A percentile compares a stretch with the other conserved stretches of the same genome.
These are phyloP conservation scores for Sporisorium sorghi DNA, from an alignment of 1,284 basidiomycete species.

Conservation along the genomic window DNA sequence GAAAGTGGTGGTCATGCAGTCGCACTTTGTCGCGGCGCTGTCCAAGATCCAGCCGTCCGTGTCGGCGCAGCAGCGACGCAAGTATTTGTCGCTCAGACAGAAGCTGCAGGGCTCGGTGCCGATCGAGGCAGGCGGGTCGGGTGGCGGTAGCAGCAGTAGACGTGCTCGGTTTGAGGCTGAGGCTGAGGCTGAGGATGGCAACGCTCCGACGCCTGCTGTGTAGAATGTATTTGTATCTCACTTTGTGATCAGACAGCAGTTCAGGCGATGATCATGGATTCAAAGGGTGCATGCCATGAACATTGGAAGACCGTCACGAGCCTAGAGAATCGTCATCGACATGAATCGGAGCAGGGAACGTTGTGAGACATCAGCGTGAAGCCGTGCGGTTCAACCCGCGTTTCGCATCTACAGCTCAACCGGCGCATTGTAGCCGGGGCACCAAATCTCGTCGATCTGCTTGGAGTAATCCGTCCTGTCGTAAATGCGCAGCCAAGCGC, in stretches of 20 bases:
- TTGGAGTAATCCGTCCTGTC: constrained; percentile 6
- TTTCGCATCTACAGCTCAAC: constrained; percentile 11
- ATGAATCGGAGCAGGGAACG: not conserved
- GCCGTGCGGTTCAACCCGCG: no score
- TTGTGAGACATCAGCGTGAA: no score
- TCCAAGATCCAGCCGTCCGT: constrained; percentile 90
- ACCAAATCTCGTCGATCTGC: constrained; percentile 13
- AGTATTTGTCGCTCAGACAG: constrained; percentile 73
- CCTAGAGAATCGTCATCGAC: not conserved
- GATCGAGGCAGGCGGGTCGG: constrained; percentile 20
- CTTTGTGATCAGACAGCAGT: not conserved
- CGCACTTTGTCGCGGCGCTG: constrained; percentile 81
- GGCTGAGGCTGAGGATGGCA: constrained; percentile 6
- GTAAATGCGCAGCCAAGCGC: constrained; percentile 14
- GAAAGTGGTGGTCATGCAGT: constrained; percentile 68
- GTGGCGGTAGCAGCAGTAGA: constrained; percentile 5
- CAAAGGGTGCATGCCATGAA: not conserved
- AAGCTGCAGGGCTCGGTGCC: constrained; percentile 49
- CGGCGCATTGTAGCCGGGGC: constrained; percentile 22
- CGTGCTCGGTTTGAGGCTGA: constrained; percentile 17
- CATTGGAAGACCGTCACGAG: not conserved
- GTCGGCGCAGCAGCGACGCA: constrained; percentile 79
- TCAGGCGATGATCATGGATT: no score
- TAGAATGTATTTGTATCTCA: constrained; percentile 26
- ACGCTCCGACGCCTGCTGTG: constrained; percentile 19